Conservation (phyloP, 306 rosid genomes). For the Pterocarpus macrocarpus region DNA sequence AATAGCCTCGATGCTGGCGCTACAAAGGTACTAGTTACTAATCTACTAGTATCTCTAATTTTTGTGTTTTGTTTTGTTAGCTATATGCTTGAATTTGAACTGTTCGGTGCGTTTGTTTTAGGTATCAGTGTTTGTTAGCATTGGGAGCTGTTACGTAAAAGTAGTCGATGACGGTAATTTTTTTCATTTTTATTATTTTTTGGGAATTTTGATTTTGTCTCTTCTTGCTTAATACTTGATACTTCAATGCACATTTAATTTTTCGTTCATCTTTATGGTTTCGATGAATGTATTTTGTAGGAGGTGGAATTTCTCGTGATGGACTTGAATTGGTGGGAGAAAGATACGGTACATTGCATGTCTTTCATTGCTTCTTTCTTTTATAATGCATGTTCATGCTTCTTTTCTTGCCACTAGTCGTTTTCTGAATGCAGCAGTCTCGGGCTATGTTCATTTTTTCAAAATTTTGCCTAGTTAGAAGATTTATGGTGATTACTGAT, state of each 20-base stretch:
- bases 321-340: conserved; percentile 85
- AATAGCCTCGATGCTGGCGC: conserved; percentile 84
- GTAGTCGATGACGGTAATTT: conserved; percentile 82
- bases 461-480: background rate
- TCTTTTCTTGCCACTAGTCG: background rate
- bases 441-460: background rate
- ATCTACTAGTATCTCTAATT: background rate
- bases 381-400: conserved; percentile 20
- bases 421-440: conserved; percentile 34
- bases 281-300: conserved; percentile 55
- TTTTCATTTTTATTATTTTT: background rate
- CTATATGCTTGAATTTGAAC: conserved; percentile 14
- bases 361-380: conserved; percentile 10
- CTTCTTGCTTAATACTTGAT: conserved; percentile 36
- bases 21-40: conserved; percentile 60
- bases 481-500: background rate
- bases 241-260: background rate
- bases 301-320: conserved; percentile 83
- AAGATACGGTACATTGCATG: conserved; percentile 71
- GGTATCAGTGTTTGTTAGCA: conserved; percentile 72
- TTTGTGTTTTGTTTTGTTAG: background rate
- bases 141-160: conserved; percentile 70
- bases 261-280: background rate
- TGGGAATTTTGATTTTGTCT: conserved; percentile 19
- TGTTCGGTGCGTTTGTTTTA: conserved; percentile 48